Conservation (phyloP, 371 early-diverging fungal genomes). For the Mucor ambiguus region DNA sequence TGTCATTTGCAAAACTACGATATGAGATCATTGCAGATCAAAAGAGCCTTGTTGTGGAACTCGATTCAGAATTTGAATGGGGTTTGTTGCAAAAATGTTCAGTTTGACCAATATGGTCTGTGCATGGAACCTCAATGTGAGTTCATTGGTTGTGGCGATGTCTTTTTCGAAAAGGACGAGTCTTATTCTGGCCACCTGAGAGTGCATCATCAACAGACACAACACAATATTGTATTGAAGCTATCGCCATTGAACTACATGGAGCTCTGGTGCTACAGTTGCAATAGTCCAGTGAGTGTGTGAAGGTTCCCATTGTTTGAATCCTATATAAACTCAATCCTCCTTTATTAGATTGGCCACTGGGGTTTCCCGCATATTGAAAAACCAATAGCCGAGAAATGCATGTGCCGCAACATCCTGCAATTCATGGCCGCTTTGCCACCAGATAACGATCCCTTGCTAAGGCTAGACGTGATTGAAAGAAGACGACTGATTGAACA, state of each 20-base stretch:
- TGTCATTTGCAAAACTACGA: slow-evolving; percentile 7
- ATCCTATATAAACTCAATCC: too few species aligned
- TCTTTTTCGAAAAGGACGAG: slow-evolving; percentile 1
- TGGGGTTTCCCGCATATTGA: slow-evolving; percentile 3
- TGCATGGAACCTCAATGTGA: slow-evolving; percentile 12
- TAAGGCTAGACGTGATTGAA: neutral
- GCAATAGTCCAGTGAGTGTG: slow-evolving; percentile 4
- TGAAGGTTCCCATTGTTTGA: too few species aligned
- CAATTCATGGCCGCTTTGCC: slow-evolving; percentile 13
- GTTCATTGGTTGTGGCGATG: slow-evolving; percentile 15
- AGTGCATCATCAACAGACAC: neutral
- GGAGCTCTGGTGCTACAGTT: slow-evolving; percentile 19
- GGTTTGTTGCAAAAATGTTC: neutral
- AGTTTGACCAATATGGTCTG: slow-evolving; percentile 13
- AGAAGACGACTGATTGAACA: slow-evolving; percentile 13
- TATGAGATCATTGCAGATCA: neutral
- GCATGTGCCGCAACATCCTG: slow-evolving; percentile 1
- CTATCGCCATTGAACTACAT: slow-evolving; percentile 16
- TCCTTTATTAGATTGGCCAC: neutral
- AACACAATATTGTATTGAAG: slow-evolving; percentile 9
- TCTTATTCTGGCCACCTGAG: neutral
- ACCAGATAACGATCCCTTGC: neutral
- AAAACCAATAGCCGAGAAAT: slow-evolving; percentile 9
- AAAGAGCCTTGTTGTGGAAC: slow-evolving; percentile 8
- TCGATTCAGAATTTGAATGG: neutral